Conservation (phyloP, 1,284 basidiomycete species). For the Agroathelia rolfsii region DNA sequence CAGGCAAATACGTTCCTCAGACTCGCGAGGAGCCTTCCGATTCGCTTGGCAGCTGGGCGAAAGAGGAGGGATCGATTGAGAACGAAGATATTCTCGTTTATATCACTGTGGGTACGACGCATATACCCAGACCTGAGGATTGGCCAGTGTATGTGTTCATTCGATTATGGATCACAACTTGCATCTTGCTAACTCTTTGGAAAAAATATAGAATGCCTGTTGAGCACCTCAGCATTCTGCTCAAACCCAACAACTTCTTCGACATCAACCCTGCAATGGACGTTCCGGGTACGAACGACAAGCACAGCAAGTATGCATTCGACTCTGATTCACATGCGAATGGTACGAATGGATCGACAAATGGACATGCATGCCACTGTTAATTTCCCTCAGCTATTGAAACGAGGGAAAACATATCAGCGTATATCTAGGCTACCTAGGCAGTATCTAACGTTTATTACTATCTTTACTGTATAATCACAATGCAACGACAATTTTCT, state of each 20-base stretch:
- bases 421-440: too few species aligned
- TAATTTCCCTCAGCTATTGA: too few species aligned
- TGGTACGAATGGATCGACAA: too few species aligned
- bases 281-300: constrained; percentile 62
- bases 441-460: too few species aligned
- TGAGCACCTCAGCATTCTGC: constrained; percentile 64
- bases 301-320: constrained; percentile 55
- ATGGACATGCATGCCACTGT: too few species aligned
- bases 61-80: constrained; percentile 45
- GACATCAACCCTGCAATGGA: constrained; percentile 77
- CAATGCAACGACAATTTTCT: too few species aligned
- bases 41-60: constrained; percentile 62
- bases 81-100: constrained; percentile 77
- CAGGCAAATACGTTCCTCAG: constrained; percentile 81
- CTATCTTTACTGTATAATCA: too few species aligned
- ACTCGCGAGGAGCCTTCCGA: constrained; percentile 61
- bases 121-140: constrained; percentile 81
- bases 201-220: constrained; percentile 66
- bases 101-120: constrained; percentile 72
- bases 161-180: neutral
- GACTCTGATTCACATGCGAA: constrained; percentile 9
- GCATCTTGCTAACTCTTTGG: neutral
- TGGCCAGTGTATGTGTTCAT: constrained; percentile 67
- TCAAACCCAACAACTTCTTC: constrained; percentile 87
- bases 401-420: too few species aligned